Conservation (phyloP, 1,139 yeast genomes). For the Sugiyamaella sp. region DNA sequence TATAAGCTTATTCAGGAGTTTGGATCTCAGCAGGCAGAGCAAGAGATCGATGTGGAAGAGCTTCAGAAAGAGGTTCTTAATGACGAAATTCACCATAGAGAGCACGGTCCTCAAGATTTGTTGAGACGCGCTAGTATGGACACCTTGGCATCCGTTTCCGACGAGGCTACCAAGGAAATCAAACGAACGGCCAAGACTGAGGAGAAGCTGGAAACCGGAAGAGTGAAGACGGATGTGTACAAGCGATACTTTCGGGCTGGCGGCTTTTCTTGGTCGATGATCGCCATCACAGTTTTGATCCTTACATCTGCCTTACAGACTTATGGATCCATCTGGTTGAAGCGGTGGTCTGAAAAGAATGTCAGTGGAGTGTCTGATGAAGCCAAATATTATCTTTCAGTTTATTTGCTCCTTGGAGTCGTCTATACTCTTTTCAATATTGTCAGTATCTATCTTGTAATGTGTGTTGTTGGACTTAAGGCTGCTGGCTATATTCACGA, state of each 20-base stretch:
- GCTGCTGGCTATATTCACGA: constrained; percentile 81
- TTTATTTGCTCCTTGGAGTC: constrained; percentile 75
- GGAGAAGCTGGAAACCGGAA: constrained; percentile 28
- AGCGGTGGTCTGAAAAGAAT: constrained; percentile 94
- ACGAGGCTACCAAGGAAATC: constrained; percentile 37
- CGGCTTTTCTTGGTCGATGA: constrained; percentile 65
- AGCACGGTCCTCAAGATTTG: constrained; percentile 40
- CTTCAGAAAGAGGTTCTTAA: constrained; percentile 13
- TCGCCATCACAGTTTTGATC: constrained; percentile 52
- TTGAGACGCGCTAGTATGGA: constrained; percentile 72
- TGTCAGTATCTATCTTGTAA: constrained; percentile 66
- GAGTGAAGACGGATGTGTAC: constrained; percentile 55
- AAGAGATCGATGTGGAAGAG: constrained; percentile 18
- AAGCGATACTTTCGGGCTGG: constrained; percentile 83
- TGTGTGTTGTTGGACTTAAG: constrained; percentile 81
- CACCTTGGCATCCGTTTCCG: constrained; percentile 46
- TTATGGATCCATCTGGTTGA: constrained; percentile 81
- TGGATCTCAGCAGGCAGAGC: constrained; percentile 37
- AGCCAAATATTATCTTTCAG: constrained; percentile 65
- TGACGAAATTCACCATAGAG: constrained; percentile 25
- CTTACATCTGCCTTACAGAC: constrained; percentile 63
- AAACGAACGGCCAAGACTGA: constrained; percentile 27
- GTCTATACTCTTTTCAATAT: constrained; percentile 61
- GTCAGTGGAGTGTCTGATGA: constrained; percentile 71
- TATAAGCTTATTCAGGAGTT: constrained; percentile 39